These are phyloP conservation scores for Saraca asoca DNA, from an alignment of 331 rosid genomes.

Conservation along the genomic window DNA sequence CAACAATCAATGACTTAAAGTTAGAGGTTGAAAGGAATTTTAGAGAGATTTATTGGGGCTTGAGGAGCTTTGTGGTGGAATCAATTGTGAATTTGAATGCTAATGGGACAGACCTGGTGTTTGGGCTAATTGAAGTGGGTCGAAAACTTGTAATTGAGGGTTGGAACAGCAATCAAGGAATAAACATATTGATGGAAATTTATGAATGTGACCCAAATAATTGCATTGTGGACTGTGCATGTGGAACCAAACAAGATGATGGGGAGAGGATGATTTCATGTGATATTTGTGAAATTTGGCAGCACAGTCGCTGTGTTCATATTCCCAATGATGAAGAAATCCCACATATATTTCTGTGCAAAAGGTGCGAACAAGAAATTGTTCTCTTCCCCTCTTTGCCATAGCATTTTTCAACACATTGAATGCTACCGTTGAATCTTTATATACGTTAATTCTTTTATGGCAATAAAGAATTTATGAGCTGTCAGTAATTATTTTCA, in stretches of 20 bases:
- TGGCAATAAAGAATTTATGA: too few relatives aligned
- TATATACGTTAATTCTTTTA: too few relatives aligned
- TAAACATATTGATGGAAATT: too few relatives aligned
- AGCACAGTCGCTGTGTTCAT: constrained; percentile 75
- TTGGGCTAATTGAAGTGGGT: constrained; percentile 61
- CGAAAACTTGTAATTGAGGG: constrained; percentile 63
- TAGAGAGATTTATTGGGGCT: constrained; percentile 71
- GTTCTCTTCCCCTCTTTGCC: constrained; percentile 55
- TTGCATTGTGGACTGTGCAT: constrained; percentile 55
- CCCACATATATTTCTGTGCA: constrained; percentile 77
- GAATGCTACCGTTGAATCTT: too few relatives aligned
- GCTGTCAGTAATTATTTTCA: too few relatives aligned
- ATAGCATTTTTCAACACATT: too few relatives aligned
- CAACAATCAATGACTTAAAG: constrained; percentile 68
- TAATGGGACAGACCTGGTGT: constrained; percentile 51
- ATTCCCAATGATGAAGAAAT: constrained; percentile 65
- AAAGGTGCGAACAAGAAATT: constrained; percentile 74
- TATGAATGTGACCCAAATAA: constrained; percentile 48
- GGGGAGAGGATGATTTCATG: constrained; percentile 80
- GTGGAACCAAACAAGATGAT: constrained; percentile 84
- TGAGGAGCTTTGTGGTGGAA: constrained; percentile 61
- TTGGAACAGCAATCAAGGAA: constrained; percentile 31
- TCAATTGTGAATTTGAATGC: constrained; percentile 43
- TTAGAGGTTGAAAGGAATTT: constrained; percentile 69
- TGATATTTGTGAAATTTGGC: constrained; percentile 86